Base-by-base conservation (phyloP, 106 monocot species). In the Dioscorea zingiberensis region DNA sequence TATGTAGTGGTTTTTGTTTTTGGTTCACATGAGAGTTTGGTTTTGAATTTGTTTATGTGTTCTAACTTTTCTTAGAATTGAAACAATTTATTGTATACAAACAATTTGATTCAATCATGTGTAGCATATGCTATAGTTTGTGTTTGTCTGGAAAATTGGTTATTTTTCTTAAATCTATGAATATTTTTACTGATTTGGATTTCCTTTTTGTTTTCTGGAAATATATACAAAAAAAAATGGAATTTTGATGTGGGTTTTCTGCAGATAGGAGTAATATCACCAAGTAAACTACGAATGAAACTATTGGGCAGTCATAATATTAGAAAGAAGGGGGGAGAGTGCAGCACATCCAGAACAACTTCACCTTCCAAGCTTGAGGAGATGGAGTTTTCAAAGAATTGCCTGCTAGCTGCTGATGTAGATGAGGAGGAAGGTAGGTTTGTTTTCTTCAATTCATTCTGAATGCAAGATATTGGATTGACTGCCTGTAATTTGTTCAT, bases 251-350 rank as follows among this genome's bases (percentile, higher is more conserved):
- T 77, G 58, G 15, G 44, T 38, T 38, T 38, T 38, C 38, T 85
- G 63, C 80, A 95, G 91, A 77, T 74, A 27, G 80, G 83, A 44
- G 76, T 81, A 3, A 79, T 97, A 25, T 97, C 97, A 61, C 97
- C 92, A 2, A 79, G 66, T 54, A 97, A 92, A 44, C 71, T 97
- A 11, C 77, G 86, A 55, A 83, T 97, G 85, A 97, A 81, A 63
- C 77, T 97, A 21, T 65, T 97, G 6, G 97, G 97, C 59, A 77
- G 79, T 67, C 80, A 81, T 44, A 61, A 66, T 22, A 19, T 28
- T 1, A 81, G 58, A 27, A 91, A 59, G 54, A 80, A 76, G 54
- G 87, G 82, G 28, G 76, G 46, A 7, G 67, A 64, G 7, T 69
- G 47, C 54, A 78, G 61, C 63, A 83, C 85, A 28, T 78, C 85